Evolutionary conservation across 805 yeast genomes (phyloP), one percentile per base, ranked within the genome.

Genomic region (Vanderwaltozyma tropicalis): DNA sequence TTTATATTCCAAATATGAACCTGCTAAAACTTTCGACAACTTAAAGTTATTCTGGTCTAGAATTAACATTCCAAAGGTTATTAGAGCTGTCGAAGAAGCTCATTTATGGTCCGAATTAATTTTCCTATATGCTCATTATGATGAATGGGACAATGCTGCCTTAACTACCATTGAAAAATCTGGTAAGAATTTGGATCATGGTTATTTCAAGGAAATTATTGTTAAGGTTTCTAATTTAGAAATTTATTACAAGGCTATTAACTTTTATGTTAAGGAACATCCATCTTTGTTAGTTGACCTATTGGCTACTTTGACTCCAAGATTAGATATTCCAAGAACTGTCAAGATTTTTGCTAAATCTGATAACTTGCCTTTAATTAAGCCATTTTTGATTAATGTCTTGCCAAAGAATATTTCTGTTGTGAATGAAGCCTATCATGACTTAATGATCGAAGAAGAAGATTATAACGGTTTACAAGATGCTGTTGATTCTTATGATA

Each of bases 71-170:
- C 97, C 98, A 51, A 92, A 89, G 69, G 97, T 86, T 35, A 81
- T 92, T 48, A 78, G 84, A 47, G 96, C 96, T 24, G 83, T 92
- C 55, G 96, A 89, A 63, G 76, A 68, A 40, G 92, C 95, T 29
- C 98, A 92, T 58, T 69, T 92, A 57, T 92, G 96, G 88, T 92
- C 94, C 16, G 98, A 92, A 66, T 71, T 89, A 50, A 86, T 92
- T 41, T 92, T 92, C 78, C 69, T 92, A 62, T 89, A 89, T 67
- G 87, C 96, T 59, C 98, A 92, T 64, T 92, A 92, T 61, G 98
- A 92, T 59, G 98, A 92, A 67, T 92, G 96, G 95, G 98, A 92
- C 62, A 92, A 92, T 62, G 98, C 98, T 43, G 87, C 96, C 26
- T 72, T 92, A 58, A 78, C 96, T 13, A 85, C 92, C 88, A 92